A percentile compares a stretch with the other conserved stretches of the same genome.
Evolutionary conservation across 805 yeast genomes (phyloP).

Genomic region (Cyberlindnera euphorbiae): DNA sequence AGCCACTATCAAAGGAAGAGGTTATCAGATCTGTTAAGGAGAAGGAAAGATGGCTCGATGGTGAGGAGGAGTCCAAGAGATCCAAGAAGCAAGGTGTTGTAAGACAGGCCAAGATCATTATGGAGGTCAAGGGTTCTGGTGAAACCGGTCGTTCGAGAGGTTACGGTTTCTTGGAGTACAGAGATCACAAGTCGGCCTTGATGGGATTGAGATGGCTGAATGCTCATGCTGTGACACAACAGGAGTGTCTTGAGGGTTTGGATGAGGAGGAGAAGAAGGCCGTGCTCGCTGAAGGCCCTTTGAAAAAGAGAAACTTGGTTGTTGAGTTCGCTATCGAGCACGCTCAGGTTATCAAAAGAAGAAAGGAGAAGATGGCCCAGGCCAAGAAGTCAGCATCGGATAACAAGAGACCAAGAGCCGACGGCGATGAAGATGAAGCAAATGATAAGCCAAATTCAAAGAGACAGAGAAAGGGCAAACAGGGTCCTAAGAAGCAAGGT

Average conservation of each 20-base stretch:
- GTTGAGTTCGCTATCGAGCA: constrained; percentile 96
- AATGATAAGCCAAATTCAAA: constrained; percentile 14
- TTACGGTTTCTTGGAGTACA: constrained; percentile 89
- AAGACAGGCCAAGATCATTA: constrained; percentile 86
- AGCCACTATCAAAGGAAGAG: constrained; percentile 87
- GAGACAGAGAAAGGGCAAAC: constrained; percentile 13
- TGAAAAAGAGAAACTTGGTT: constrained; percentile 64
- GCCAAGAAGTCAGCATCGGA: constrained; percentile 31
- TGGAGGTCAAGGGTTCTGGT: constrained; percentile 87
- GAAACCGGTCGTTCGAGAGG: constrained; percentile 91
- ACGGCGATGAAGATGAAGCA: constrained; percentile 20
- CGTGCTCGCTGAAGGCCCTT: constrained; percentile 47
- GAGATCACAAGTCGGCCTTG: constrained; percentile 87
- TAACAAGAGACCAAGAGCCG: constrained; percentile 26
- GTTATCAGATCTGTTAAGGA: constrained; percentile 69
- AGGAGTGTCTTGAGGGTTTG: constrained; percentile 69
- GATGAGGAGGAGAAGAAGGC: constrained; percentile 59
- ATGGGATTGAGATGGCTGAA: constrained; percentile 98
- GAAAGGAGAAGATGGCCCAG: constrained; percentile 60
- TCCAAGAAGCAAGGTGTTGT: constrained; percentile 86
- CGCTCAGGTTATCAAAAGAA: constrained; percentile 87
- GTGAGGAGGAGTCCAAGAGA: constrained; percentile 47
- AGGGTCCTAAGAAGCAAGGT: constrained; percentile 33
- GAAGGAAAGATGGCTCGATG: constrained; percentile 40
- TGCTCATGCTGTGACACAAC: constrained; percentile 75